Percentiles rank a stretch among this genome's conserved stretches.
Evolutionary conservation across 2,329 filamentous ascomycete species (phyloP).

Genomic region (Botrytis elliptica): DNA sequence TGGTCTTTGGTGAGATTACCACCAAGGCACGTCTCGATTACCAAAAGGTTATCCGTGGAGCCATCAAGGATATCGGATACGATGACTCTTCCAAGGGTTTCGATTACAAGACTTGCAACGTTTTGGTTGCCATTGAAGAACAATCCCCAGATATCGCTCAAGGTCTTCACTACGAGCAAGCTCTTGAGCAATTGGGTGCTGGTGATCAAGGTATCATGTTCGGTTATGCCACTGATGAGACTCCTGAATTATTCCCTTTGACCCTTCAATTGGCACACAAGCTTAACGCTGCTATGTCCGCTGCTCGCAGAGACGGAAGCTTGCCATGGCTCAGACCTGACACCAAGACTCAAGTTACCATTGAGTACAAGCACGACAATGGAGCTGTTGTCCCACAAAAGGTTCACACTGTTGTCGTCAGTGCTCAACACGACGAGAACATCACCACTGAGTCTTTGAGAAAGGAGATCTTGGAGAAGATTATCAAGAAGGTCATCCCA

Average conservation of each 20-base stretch:
- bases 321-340: slow-evolving; percentile 95
- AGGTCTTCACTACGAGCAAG: slow-evolving; percentile 97
- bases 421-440: slow-evolving; percentile 85
- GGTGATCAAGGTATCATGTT: slow-evolving; percentile 99
- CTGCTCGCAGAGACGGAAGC: slow-evolving; percentile 80
- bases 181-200: slow-evolving; percentile 94
- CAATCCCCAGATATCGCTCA: slow-evolving; percentile 99
- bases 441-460: slow-evolving; percentile 90
- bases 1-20: slow-evolving; percentile 98
- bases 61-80: slow-evolving; percentile 99
- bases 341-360: slow-evolving; percentile 99
- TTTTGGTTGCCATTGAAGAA: slow-evolving; percentile 98
- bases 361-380: slow-evolving; percentile 97
- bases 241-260: slow-evolving; percentile 91
- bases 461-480: slow-evolving; percentile 95
- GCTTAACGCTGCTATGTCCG: slow-evolving; percentile 93
- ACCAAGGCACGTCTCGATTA: slow-evolving; percentile 96
- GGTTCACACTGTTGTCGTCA: slow-evolving; percentile 96
- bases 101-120: slow-evolving; percentile 99
- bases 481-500: slow-evolving; percentile 93
- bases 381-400: slow-evolving; percentile 89
- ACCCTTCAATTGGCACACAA: slow-evolving; percentile 94
- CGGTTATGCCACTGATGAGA: slow-evolving; percentile 99
- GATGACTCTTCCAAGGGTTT: slow-evolving; percentile 97
- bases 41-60: slow-evolving; percentile 91